Evolutionary conservation across 1,139 yeast genomes (phyloP).

Genomic region (Taphrina deformans): DNA sequence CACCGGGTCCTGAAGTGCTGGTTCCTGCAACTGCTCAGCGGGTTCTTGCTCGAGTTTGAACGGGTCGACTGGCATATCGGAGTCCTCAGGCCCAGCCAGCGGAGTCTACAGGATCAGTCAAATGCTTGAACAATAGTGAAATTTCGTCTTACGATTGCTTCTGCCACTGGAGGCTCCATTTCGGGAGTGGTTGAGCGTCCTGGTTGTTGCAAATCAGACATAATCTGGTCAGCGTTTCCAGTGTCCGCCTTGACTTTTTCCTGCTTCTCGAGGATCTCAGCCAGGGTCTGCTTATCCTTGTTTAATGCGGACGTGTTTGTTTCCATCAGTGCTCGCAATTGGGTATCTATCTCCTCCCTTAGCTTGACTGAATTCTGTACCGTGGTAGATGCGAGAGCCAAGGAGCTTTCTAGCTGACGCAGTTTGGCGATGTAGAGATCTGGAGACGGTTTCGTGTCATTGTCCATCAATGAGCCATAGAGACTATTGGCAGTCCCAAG

Average conservation of each 20-base stretch:
- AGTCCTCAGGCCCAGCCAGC: not conserved
- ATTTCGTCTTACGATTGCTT: constrained; percentile 14
- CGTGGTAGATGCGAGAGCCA: not conserved
- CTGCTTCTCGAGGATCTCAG: not conserved
- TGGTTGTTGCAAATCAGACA: not conserved
- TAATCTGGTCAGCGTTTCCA: not conserved
- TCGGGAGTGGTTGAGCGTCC: constrained; percentile 23
- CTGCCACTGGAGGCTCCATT: constrained; percentile 28
- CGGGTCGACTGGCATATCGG: not conserved
- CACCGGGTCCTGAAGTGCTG: not conserved
- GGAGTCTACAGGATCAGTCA: constrained; percentile 7
- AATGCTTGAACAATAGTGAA: no score
- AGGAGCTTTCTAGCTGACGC: not conserved
- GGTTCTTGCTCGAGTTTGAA: not conserved
- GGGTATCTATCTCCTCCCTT: not conserved
- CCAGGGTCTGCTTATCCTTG: not conserved
- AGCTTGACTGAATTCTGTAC: not conserved
- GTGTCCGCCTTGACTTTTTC: not conserved
- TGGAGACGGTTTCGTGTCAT: not conserved
- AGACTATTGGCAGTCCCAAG: constrained; percentile 13
- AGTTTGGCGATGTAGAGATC: constrained; percentile 10
- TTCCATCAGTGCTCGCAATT: not conserved
- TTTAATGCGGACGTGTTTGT: not conserved
- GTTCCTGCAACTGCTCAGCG: not conserved
- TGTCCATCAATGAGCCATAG: not conserved